phyloP scores from a whole-genome alignment of 352 stramenopile genomes.

The Salisapilia sapeloensis region DNA sequence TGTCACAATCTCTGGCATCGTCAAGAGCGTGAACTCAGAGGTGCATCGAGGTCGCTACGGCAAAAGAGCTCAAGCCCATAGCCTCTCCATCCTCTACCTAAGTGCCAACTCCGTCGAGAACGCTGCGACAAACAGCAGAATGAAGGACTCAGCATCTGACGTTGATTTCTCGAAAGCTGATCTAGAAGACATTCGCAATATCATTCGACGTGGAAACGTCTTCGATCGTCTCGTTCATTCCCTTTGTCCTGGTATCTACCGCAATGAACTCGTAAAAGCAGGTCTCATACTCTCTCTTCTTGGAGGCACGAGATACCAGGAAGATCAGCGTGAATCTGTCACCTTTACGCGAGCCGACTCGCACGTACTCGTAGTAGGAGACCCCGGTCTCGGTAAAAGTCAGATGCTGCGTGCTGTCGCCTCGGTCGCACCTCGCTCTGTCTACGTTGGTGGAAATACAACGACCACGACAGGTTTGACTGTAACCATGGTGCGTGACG shows the following conservation, averaged over 20 bases:
- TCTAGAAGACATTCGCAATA: slow-evolving; percentile 79
- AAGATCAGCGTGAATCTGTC: slow-evolving; percentile 31
- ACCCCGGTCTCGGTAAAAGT: slow-evolving; percentile 92
- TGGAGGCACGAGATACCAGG: slow-evolving; percentile 73
- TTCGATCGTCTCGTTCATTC: slow-evolving; percentile 92
- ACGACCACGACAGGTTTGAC: slow-evolving; percentile 91
- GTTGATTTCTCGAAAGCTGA: slow-evolving; percentile 83
- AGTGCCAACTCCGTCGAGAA: slow-evolving; percentile 83
- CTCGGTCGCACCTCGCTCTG: slow-evolving; percentile 82
- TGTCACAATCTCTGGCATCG: slow-evolving; percentile 84
- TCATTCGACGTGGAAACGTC: slow-evolving; percentile 76
- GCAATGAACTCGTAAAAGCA: slow-evolving; percentile 96
- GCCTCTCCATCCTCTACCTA: slow-evolving; percentile 90
- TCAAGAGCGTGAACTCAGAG: slow-evolving; percentile 92
- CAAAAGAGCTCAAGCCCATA: slow-evolving; percentile 83
- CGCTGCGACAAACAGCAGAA: slow-evolving; percentile 22
- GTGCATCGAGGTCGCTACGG: slow-evolving; percentile 74
- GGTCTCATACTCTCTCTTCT: slow-evolving; percentile 92
- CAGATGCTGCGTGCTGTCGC: slow-evolving; percentile 88
- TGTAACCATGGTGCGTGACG: slow-evolving; percentile 92
- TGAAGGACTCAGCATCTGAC: slow-evolving; percentile 33
- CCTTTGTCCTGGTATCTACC: slow-evolving; percentile 93
- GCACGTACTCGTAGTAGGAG: slow-evolving; percentile 93
- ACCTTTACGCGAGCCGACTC: slow-evolving; percentile 81
- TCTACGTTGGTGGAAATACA: slow-evolving; percentile 97